A percentile compares a stretch with the other conserved stretches of the same genome.
Conservation (phyloP, 306 rosid genomes). For the Vigna unguiculata region DNA sequence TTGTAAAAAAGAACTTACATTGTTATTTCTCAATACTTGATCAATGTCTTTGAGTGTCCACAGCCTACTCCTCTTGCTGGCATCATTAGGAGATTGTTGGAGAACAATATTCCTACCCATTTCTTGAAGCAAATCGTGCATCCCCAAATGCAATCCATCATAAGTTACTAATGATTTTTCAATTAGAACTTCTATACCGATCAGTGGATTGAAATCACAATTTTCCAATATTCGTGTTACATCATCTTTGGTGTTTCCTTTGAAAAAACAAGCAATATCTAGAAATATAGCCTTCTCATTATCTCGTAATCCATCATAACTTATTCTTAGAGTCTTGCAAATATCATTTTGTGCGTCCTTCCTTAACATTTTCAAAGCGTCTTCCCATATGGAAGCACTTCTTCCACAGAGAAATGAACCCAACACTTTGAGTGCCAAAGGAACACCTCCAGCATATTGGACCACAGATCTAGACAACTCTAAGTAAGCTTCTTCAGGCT, state of each 20-base stretch:
- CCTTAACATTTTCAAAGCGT: slow-evolving; percentile 37
- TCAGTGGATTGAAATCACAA: slow-evolving; percentile 33
- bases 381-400: slow-evolving; percentile 37
- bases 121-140: slow-evolving; percentile 27
- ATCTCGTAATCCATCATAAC: slow-evolving; percentile 42
- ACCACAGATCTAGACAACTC: slow-evolving; percentile 15
- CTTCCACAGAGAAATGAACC: slow-evolving; percentile 45
- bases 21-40: slow-evolving; percentile 37
- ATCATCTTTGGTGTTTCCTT: slow-evolving; percentile 29
- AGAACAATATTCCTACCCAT: slow-evolving; percentile 46
- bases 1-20: slow-evolving; percentile 4
- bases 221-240: slow-evolving; percentile 34
- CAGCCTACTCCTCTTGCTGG: slow-evolving; percentile 44
- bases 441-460: slow-evolving; percentile 46
- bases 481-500: slow-evolving; percentile 25
- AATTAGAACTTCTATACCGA: slow-evolving; percentile 32
- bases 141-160: slow-evolving; percentile 19
- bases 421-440: slow-evolving; percentile 42
- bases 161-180: slow-evolving; percentile 43
- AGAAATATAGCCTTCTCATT: slow-evolving; percentile 35
- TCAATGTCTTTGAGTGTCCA: slow-evolving; percentile 44
- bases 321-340: slow-evolving; percentile 27
- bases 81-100: slow-evolving; percentile 41
- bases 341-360: slow-evolving; percentile 28
- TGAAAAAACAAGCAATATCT: slow-evolving; percentile 53